phyloP scores from a whole-genome alignment of 179 eudicot genomes.

The Gypsophila paniculata region DNA sequence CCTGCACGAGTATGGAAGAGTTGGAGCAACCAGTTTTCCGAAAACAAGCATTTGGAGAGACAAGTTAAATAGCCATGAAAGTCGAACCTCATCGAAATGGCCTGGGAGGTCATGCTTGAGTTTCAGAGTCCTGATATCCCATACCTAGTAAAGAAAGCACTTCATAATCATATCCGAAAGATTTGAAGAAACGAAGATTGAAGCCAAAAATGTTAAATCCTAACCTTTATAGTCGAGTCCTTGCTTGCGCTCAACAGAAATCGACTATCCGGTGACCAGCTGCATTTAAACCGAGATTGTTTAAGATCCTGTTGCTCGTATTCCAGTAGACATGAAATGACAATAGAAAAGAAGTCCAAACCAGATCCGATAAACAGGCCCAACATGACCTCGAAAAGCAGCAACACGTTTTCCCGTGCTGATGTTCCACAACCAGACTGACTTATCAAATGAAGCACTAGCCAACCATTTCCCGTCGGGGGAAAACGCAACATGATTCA shows the following conservation, averaged over 20 bases:
- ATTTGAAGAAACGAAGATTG: not conserved
- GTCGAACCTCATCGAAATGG: constrained; percentile 77
- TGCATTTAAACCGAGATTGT: too few species aligned
- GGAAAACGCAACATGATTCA: constrained; percentile 87
- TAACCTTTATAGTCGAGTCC: constrained; percentile 90
- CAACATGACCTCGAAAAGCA: constrained; percentile 87
- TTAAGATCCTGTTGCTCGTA: too few species aligned
- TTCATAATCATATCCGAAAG: not conserved
- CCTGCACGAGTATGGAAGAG: constrained; percentile 31
- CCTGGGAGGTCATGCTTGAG: constrained; percentile 93
- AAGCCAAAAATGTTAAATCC: not conserved
- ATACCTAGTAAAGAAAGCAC: constrained; percentile 40
- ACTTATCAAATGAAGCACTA: constrained; percentile 92
- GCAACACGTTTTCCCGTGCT: constrained; percentile 72
- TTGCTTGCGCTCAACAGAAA: constrained; percentile 95
- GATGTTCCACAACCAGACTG: constrained; percentile 91
- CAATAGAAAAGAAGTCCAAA: too few species aligned
- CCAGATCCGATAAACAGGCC: too few species aligned
- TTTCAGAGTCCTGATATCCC: constrained; percentile 79
- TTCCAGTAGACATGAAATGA: not conserved
- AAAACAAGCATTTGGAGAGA: not conserved
- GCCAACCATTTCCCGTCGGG: constrained; percentile 97
- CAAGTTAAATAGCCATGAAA: not conserved
- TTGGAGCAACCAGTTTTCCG: not conserved
- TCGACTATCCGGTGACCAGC: too few species aligned